Percentiles rank a stretch among this genome's conserved stretches.
These are phyloP conservation scores for Termitomyces sp. DNA, from an alignment of 768 basidiomycete species.

Conservation along the genomic window DNA sequence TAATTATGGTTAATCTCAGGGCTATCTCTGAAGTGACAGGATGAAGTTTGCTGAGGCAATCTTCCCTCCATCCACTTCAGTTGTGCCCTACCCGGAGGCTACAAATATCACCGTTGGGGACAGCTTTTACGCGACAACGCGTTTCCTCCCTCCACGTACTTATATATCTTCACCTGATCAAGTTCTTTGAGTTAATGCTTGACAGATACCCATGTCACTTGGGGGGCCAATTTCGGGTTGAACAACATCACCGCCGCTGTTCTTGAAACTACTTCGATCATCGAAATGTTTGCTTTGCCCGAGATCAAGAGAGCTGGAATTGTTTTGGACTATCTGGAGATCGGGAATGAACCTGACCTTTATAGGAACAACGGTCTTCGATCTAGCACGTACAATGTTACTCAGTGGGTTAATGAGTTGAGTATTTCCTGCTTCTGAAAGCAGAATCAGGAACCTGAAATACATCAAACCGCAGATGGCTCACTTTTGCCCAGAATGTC, in stretches of 20 bases:
- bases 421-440: slow-evolving; percentile 18
- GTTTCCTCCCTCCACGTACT: slow-evolving; percentile 18
- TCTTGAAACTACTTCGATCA: slow-evolving; percentile 46
- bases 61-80: slow-evolving; percentile 48
- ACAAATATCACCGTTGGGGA: slow-evolving; percentile 54
- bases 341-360: slow-evolving; percentile 63
- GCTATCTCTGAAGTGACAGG: background rate
- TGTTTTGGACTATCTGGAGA: slow-evolving; percentile 54
- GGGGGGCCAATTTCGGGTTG: slow-evolving; percentile 66
- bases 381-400: slow-evolving; percentile 34
- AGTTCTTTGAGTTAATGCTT: background rate
- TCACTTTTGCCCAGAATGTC: slow-evolving; percentile 47
- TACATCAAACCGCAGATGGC: slow-evolving; percentile 43
- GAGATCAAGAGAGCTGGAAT: slow-evolving; percentile 40
- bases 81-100: slow-evolving; percentile 67
- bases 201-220: slow-evolving; percentile 59
- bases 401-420: slow-evolving; percentile 50
- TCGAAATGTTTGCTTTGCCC: slow-evolving; percentile 44
- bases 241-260: slow-evolving; percentile 49
- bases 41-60: slow-evolving; percentile 31
- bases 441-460: background rate
- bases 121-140: slow-evolving; percentile 42
- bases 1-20: background rate
- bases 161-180: background rate
- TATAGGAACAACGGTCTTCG: slow-evolving; percentile 47